Base-by-base conservation (phyloP, 2,329 filamentous ascomycete species). In the Pezicula rhizophila region DNA sequence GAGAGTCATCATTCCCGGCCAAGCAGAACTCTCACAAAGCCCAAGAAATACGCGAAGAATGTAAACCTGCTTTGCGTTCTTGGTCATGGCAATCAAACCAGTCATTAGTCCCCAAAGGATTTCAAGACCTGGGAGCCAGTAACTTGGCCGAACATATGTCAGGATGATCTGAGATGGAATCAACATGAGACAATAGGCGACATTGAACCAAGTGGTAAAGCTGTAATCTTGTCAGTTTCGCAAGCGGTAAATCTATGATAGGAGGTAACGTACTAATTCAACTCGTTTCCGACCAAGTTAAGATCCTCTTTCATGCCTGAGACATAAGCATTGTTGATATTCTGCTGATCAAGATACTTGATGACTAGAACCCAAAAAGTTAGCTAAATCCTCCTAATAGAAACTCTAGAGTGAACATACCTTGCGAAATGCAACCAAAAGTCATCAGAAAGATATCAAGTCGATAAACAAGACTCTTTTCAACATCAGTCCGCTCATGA, bases 231-330 rank as follows among this genome's bases (percentile, higher is more conserved):
- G 11, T 40, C 12, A 42, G 11, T 15, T 26, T 26, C 10, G 4
- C 26, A 26, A 17, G 15, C n/a, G n/a, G 26, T 47, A 11, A 46
- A 40, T 34, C 15, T 28, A 33, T 6, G 18, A n/a, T 35, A 20
- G n/a, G 10, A n/a, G 39, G 3, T 3, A 2, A 37, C 40, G 26
- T 47, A 54, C 52, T 68, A 68, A 47, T 69, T 79, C 33, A 80
- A 66, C 50, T 82, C 67, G 53, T 82, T 80, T 2, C 70, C 69
- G 44, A 76, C 73, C 4, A 80, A 59, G 3, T 64, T 56, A 7
- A 77, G 66, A 46, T 76, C 67, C 46, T 74, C 65, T 40, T 56
- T 56, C 62, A 64, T 64, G 8, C 62, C 61, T 15, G 55, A 59
- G 8, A 64, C 60, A 39, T 62, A 63, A 8, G 54, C 54, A 52